Conservation (phyloP, 352 stramenopile species). For the Phytophthora constricta region DNA sequence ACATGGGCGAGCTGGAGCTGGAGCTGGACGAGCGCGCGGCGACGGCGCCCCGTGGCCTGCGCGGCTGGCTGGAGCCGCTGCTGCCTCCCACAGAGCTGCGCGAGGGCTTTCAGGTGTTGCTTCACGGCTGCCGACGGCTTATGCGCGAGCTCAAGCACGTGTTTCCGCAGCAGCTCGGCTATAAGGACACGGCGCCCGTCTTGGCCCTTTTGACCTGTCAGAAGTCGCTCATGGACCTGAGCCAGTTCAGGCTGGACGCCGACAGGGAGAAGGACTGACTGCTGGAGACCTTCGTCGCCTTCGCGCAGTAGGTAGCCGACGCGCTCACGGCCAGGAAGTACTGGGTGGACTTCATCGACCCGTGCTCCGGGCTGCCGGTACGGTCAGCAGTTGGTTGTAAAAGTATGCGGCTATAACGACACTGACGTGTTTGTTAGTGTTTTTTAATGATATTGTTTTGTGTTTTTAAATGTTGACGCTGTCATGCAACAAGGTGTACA, state of each 20-base stretch:
- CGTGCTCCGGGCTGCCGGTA: conserved; percentile 94
- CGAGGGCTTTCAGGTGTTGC: conserved; percentile 78
- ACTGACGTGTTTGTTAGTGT: too few species aligned
- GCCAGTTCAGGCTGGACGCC: conserved; percentile 93
- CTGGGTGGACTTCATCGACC: conserved; percentile 98
- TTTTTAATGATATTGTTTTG: too few species aligned
- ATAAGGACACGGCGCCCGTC: conserved; percentile 57
- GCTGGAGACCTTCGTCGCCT: conserved; percentile 94
- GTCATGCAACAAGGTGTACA: conserved; percentile 95
- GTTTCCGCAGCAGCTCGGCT: conserved; percentile 76
- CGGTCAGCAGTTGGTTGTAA: conserved; percentile 9
- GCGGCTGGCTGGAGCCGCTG: conserved; percentile 45
- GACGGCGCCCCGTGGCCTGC: conserved; percentile 27
- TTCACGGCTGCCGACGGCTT: conserved; percentile 74
- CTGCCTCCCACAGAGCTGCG: conserved; percentile 63
- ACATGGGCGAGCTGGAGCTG: too few species aligned
- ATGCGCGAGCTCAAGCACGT: conserved; percentile 84
- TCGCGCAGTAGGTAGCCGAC: conserved; percentile 89
- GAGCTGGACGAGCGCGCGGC: too few species aligned
- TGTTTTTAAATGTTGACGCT: conserved; percentile 88
- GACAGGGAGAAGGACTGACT: conserved; percentile 96
- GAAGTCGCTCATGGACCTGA: conserved; percentile 93
- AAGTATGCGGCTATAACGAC: too few species aligned
- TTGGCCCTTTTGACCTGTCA: conserved; percentile 95
- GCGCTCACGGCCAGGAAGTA: conserved; percentile 77